Conservation (phyloP, 148 eudicot genomes). For the Rhododendron ovatum region DNA sequence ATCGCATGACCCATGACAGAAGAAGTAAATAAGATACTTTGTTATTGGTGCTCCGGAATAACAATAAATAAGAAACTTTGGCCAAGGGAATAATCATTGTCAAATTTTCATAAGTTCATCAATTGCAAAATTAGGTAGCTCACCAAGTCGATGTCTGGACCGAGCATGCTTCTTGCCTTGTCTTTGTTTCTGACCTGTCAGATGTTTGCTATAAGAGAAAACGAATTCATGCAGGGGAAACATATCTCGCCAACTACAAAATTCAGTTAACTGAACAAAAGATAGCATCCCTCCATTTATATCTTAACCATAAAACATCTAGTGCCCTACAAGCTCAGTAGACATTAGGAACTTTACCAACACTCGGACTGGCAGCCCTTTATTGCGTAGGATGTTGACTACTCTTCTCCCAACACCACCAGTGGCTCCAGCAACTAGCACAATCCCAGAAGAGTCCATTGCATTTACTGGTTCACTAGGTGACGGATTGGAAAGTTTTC, state of each 20-base stretch:
- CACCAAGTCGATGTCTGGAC: constrained; percentile 86
- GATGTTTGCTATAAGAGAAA: constrained; percentile 2
- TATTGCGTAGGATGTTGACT: constrained; percentile 68
- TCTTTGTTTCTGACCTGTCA: constrained; percentile 93
- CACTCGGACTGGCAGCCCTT: constrained; percentile 70
- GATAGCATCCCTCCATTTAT: background rate
- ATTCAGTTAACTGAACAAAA: background rate
- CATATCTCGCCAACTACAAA: background rate
- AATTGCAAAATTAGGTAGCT: constrained; percentile 15
- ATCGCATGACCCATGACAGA: background rate
- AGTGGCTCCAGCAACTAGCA: constrained; percentile 89
- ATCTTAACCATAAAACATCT: background rate
- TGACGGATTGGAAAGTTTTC: constrained; percentile 59
- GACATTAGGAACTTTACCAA: constrained; percentile 40
- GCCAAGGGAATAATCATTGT: background rate
- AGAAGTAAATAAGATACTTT: background rate
- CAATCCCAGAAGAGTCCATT: constrained; percentile 74
- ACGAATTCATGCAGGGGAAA: background rate
- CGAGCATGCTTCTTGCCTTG: constrained; percentile 84
- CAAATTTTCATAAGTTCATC: background rate
- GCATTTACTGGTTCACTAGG: constrained; percentile 51
- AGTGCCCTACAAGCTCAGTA: background rate
- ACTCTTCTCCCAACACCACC: constrained; percentile 99
- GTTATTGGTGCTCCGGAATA: background rate
- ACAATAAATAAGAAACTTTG: background rate